Evolutionary conservation across 2,329 filamentous ascomycete genomes (phyloP), one percentile per base, ranked within the genome.

Genomic region (Colletotrichum sp.): DNA sequence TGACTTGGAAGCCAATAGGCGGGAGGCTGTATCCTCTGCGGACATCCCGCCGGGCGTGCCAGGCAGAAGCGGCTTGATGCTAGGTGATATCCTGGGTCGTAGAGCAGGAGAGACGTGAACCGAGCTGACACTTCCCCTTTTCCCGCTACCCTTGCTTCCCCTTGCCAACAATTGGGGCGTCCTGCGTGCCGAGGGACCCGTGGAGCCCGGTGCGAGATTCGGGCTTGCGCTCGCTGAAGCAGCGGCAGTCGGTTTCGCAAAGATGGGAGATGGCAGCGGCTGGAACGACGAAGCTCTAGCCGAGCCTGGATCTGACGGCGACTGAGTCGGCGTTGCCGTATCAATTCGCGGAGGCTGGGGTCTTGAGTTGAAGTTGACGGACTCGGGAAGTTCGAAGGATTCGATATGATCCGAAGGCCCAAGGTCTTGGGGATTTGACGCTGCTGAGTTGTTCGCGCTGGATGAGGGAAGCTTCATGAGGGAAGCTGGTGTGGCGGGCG

Each of bases 1-100:
- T 3, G 96, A 99, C 84, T 99, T 99, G 18, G 95, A 95, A 44
- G 96, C 95, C 32, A 99, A 90, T 60, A 99, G 90, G 32, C 95
- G 90, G n/a, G 91, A 93, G 0, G 92, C 89, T 3, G 91, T 89
- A 79, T 92, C 90, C 78, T 93, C 91, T 6, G 88, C 88, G 2
- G 90, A 88, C 72, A 89, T 85, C 5, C 89, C 83, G 12, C 86
- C 89, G 6, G 87, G 81, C 1, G 84, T 84, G 30, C 86, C 93
- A 24, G 96, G 95, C 63, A 98, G 90, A 26, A 98, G 85, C 12
- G 97, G 96, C 83, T 98, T 98, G 84, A 99, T 98, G 83, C 92
- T 98, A 5, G 96, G 97, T 30, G 96, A 98, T 77, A 99, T 98
- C 83, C 92, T 95, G 3, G 97, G 97, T 32, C 95, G 89, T 44